Evolutionary conservation across 257 asterid species (phyloP).

Genomic region (Salvia miltiorrhiza): DNA sequence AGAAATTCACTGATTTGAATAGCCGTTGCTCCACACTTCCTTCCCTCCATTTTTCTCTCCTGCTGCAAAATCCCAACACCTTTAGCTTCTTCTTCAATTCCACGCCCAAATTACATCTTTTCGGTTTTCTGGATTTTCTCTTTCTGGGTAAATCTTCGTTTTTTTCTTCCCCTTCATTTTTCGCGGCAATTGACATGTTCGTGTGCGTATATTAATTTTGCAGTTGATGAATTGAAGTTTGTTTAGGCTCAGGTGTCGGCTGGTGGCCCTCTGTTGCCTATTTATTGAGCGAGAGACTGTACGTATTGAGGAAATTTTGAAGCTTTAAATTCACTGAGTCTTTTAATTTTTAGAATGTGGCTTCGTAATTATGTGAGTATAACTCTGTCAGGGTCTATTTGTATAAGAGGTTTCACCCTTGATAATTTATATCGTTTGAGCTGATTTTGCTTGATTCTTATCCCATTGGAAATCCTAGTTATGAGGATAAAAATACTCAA

Average conservation of each 20-base stretch:
- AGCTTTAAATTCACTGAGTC: not conserved
- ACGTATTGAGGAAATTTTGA: not conserved
- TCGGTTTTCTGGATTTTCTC: not conserved
- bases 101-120: not conserved
- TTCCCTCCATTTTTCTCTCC: constrained; percentile 28
- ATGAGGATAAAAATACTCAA: too few species aligned
- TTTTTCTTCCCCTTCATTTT: not conserved
- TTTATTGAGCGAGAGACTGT: not conserved
- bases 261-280: not conserved
- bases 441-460: too few species aligned
- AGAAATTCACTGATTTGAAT: constrained; percentile 26
- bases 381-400: not conserved
- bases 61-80: not conserved
- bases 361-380: not conserved
- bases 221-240: not conserved
- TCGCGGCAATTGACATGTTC: not conserved
- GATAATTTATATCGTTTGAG: too few species aligned
- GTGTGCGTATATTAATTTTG: not conserved
- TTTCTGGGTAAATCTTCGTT: constrained; percentile 13
- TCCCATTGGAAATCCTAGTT: too few species aligned
- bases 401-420: not conserved
- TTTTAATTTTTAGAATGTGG: not conserved
- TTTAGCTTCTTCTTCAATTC: not conserved
- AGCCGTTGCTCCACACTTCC: constrained; percentile 23
- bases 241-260: not conserved